phyloP scores from a whole-genome alignment of 108 stramenopile genomes.

The Fistulifera pelliculosa region DNA sequence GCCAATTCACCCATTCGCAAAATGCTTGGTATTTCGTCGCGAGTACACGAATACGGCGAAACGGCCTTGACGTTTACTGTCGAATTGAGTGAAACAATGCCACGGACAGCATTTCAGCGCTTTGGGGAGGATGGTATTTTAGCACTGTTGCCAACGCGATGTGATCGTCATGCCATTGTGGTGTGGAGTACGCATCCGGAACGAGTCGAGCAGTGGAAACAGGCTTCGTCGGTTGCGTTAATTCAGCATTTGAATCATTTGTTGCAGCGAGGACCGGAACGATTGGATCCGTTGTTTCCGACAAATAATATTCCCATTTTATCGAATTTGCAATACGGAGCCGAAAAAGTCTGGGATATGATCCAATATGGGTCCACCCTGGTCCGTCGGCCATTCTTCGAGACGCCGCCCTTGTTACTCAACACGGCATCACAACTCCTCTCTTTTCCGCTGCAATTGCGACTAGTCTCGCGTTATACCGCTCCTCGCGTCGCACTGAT shows the following conservation, averaged over 20 bases:
- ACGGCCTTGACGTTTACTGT: conserved; percentile 75
- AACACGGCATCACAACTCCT: conserved; percentile 24
- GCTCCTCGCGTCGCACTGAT: conserved; percentile 60
- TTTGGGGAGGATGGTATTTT: conserved; percentile 56
- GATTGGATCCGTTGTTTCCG: conserved; percentile 23
- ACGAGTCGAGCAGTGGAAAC: conserved; percentile 31
- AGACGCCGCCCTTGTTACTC: conserved; percentile 25
- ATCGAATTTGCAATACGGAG: conserved; percentile 28
- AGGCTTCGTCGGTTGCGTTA: conserved; percentile 21
- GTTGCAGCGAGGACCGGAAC: conserved; percentile 57
- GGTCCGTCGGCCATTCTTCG: conserved; percentile 13
- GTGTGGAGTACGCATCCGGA: conserved; percentile 78
- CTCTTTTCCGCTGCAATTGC: conserved; percentile 45
- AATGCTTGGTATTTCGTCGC: conserved; percentile 23
- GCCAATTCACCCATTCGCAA: conserved; percentile 64
- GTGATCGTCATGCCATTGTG: conserved; percentile 60
- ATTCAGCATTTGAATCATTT: conserved; percentile 41
- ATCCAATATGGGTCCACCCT: conserved; percentile 41
- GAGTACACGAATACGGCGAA: conserved; percentile 50
- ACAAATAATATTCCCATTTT: conserved; percentile 6
- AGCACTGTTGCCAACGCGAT: conserved; percentile 72
- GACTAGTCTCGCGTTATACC: conserved; percentile 30
- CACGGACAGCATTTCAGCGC: conserved; percentile 63
- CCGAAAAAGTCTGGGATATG: conserved; percentile 35
- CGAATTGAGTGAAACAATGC: conserved; percentile 34